Evolutionary conservation across 2,329 filamentous ascomycete genomes (phyloP).

Genomic region (Beauveria sp.): DNA sequence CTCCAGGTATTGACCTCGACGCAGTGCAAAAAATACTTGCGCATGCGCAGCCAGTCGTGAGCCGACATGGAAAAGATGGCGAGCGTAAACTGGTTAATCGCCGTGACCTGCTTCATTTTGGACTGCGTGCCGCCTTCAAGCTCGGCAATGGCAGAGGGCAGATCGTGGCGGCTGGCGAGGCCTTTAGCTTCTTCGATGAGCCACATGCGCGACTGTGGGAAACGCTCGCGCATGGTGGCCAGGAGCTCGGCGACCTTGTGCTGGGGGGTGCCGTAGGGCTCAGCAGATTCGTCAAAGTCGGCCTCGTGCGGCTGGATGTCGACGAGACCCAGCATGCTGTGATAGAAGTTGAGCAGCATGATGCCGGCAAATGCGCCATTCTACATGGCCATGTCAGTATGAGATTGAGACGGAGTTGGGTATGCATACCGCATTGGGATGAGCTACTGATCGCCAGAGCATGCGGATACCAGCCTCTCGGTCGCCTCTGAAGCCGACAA

Average conservation of each 20-base stretch:
- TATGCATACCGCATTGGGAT: slow-evolving; percentile 57
- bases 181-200: slow-evolving; percentile 79
- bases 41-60: slow-evolving; percentile 68
- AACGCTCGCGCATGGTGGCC: slow-evolving; percentile 64
- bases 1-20: slow-evolving; percentile 85
- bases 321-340: slow-evolving; percentile 74
- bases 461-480: slow-evolving; percentile 72
- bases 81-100: slow-evolving; percentile 78
- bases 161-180: slow-evolving; percentile 56
- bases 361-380: slow-evolving; percentile 88
- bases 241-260: slow-evolving; percentile 61
- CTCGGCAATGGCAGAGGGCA: slow-evolving; percentile 60
- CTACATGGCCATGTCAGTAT: not conserved
- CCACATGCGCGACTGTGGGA: slow-evolving; percentile 81
- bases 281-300: slow-evolving; percentile 46
- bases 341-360: slow-evolving; percentile 78
- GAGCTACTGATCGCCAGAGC: slow-evolving; percentile 84
- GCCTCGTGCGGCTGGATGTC: slow-evolving; percentile 68
- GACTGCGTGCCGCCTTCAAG: slow-evolving; percentile 53
- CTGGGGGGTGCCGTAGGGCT: slow-evolving; percentile 64
- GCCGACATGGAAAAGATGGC: slow-evolving; percentile 70
- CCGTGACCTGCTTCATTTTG: slow-evolving; percentile 81
- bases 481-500: slow-evolving; percentile 88
- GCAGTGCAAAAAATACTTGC: slow-evolving; percentile 66
- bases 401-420: no score